Evolutionary conservation across 331 rosid genomes (phyloP), one percentile per base, ranked within the genome.

Genomic region (Erythrophleum ivorense): DNA sequence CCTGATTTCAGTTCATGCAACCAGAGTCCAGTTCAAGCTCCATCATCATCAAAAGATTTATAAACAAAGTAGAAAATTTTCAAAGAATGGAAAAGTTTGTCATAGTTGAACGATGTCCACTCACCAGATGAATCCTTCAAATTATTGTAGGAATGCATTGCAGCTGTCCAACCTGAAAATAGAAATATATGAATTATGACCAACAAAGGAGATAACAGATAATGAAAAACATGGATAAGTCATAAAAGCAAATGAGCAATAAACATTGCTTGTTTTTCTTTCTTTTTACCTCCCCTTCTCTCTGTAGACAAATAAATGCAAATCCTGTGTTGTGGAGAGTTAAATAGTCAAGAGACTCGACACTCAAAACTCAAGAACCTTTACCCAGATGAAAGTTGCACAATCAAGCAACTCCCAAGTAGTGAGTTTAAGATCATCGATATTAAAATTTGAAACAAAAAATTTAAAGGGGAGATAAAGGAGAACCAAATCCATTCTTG

Each of bases 111-210:
- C 71, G 58, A 78, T 73, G 18, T 38, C 46, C 53, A 82, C 95
- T 84, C 80, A 92, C 97, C 97, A 79, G 94, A 82, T 81, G 86
- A 62, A 80, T 91, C 92, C 80, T 83, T 80, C 46, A 81, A 55
- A 87, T 91, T 87, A 13, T 81, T 82, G 81, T 64, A 82, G 82
- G 81, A 83, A 50, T 76, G 90, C 63, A 92, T 58, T 62, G 92
- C 90, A 66, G 90, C 90, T 64, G 91, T 76, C 95, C 97, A 92
- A 75, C 97, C 97, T 92, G 90, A 49, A 71, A 71, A 62, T 73
- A 73, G 55, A 87, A 55, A 74, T 64, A 68, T 43, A n/a, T 19
- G 36, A 46, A 48, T 48, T 31, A 84, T 21, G 78, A 69, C 48
- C 77, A 78, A 53, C 36, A 45, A 7, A 12, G 15, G 65, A 52